Base-by-base conservation (phyloP, 805 yeast genomes). In the Candida stauntonica region DNA sequence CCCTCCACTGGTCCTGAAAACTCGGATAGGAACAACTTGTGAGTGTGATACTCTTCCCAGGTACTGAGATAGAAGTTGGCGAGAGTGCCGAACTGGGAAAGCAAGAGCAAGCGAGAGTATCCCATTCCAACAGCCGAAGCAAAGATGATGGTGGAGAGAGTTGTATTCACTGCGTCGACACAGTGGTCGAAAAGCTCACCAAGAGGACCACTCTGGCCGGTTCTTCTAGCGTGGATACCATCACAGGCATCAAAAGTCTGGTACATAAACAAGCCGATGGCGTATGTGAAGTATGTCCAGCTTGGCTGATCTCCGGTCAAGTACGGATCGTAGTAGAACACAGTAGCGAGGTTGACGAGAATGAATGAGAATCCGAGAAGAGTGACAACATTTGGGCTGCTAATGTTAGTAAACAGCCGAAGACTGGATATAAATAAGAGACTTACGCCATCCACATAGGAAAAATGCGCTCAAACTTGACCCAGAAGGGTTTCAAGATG, bases 1-100 rank as follows among this genome's bases (percentile, higher is more conserved):
- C 98, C 98, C 62, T 89, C 98, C 4, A 91, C 97, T 0, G 98
- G 98, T 0, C 98, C 98, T 12, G 94, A 83, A 52, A 86, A 79
- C 45, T 73, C 79, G 26, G 91, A 78, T 37, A 89, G 66, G 59
- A 72, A 89, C 35, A 89, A 67, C 33, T 78, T 79, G 52, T 87
- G 94, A 1, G 97, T 89, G 57, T 88, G 91, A 60, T 77, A 89
- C 58, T 88, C 96, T 63, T 89, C 98, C 97, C 97, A 89, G 1
- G 97, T 89, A 27, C 94, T 81, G 35, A 86, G 58, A 58, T 88
- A 89, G 60, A 89, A 91, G 61, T 89, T 89, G 45, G 82, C 75
- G 36, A 86, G 70, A 3, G 85, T 67, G 5, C 85, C 87, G 58
- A 84, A 80, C 50, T 85, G 88, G 4, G 87, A 65, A 31, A 84